phyloP scores from a whole-genome alignment of 371 early-diverging fungal species.

The Nematocida ausubeli region DNA sequence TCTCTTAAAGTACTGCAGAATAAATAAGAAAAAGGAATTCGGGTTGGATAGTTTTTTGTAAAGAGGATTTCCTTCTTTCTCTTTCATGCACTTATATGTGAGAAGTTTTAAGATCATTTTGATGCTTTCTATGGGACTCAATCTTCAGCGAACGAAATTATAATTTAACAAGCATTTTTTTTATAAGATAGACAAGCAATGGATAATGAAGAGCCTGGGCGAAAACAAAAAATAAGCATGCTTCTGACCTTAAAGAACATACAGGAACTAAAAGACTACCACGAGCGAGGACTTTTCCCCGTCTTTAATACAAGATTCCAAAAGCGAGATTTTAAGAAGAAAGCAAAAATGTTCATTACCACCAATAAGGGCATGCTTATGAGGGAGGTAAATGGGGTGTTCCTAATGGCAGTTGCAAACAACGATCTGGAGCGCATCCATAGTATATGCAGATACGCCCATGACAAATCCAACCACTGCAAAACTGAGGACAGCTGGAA shows the following conservation, averaged over 20 bases:
- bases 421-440: neutral
- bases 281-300: neutral
- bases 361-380: slow-evolving; percentile 22
- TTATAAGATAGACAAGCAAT: slow-evolving; percentile 1
- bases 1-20: no score
- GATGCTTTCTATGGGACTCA: neutral
- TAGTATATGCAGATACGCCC: slow-evolving; percentile 1
- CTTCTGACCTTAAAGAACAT: slow-evolving; percentile 13
- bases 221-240: slow-evolving; percentile 22
- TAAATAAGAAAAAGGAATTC: no score
- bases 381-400: slow-evolving; percentile 1
- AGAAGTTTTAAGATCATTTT: neutral
- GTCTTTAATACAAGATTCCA: slow-evolving; percentile 8
- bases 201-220: neutral
- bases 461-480: neutral
- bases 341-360: slow-evolving; percentile 20
- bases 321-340: slow-evolving; percentile 29
- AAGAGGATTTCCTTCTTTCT: no score
- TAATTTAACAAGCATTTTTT: neutral
- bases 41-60: no score
- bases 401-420: neutral
- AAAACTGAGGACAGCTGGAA: slow-evolving; percentile 14
- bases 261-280: slow-evolving; percentile 22
- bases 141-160: neutral
- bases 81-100: no score